Base-by-base conservation (phyloP, 176 grass and related monocot genomes). In the Chloris gayana region DNA sequence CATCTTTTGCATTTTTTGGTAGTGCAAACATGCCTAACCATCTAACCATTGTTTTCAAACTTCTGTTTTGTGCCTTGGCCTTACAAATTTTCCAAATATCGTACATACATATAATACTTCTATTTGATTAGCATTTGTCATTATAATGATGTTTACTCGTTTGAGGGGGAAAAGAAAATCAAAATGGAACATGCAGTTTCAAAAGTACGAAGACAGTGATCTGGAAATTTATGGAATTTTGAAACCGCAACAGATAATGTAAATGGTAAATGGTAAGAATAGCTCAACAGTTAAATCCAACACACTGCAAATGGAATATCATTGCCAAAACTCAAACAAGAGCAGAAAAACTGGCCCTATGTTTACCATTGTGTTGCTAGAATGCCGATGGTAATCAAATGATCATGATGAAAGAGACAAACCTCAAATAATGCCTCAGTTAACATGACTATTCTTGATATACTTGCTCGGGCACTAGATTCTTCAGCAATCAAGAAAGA, bases 371-470 rank as follows among this genome's bases (percentile, higher is more conserved):
- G 50, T 62, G 9, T 17, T 22, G 38, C 30, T 85, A 69, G 30
- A 72, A 72, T 85, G 56, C 29, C 67, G 78, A 50, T 14, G 22
- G 82, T 27, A 67, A 85, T 72, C 47, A 35, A 71, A 82, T 60
- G 9, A 82, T n/a, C 21, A 70, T 39, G 6, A 60, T 58, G 26
- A 69, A 81, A 87, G 69, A 60, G 53, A 85, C 82, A 87, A 60
- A 98, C 95, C 92, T 98, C 95, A 83, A 98, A 98, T 64, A 98
- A 79, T 35, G 95, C 95, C 86, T 98, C 95, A 32, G 95, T 93
- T 87, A 98, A 89, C 90, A 94, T 92, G 47, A 98, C 92, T 50
- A 98, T 98, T 86, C 95, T 90, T 83, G 95, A 92, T 85, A 98
- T 94, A 83, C 95, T 92, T 60, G 90, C 86, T 45, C 82, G 87